These are phyloP conservation scores for Wickerhamomyces bovis DNA, from an alignment of 805 yeast species.

Conservation along the genomic window DNA sequence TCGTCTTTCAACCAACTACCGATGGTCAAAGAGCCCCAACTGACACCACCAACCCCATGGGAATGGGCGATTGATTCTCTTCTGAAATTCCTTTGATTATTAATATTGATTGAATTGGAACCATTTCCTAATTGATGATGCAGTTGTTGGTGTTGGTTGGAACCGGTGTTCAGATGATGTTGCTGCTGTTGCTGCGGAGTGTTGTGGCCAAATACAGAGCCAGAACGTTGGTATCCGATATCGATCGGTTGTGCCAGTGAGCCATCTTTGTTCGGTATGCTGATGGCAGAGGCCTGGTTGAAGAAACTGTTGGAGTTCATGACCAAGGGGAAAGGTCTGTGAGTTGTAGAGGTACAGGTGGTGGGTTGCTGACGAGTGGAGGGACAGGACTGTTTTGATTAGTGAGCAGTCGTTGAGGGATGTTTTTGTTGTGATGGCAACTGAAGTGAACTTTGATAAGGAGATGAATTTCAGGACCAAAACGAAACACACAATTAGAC, in stretches of 20 bases:
- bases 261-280: slow-evolving; percentile 24
- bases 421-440: neutral
- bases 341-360: too few species aligned
- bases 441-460: neutral
- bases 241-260: slow-evolving; percentile 31
- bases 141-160: neutral
- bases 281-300: slow-evolving; percentile 26
- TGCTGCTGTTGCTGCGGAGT: slow-evolving; percentile 13
- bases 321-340: too few species aligned
- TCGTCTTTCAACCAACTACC: slow-evolving; percentile 97
- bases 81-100: slow-evolving; percentile 46
- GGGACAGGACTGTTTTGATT: neutral
- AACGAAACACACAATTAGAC: neutral
- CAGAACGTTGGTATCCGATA: slow-evolving; percentile 30
- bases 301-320: slow-evolving; percentile 18
- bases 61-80: slow-evolving; percentile 93
- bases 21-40: slow-evolving; percentile 94
- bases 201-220: slow-evolving; percentile 17
- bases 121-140: slow-evolving; percentile 5
- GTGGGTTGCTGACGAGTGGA: too few species aligned
- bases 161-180: neutral
- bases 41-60: slow-evolving; percentile 96
- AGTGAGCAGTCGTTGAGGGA: neutral
- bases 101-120: slow-evolving; percentile 20
- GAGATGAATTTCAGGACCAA: neutral